Conservation (phyloP, 2,329 filamentous ascomycete genomes). For the Phialophora verrucosa region DNA sequence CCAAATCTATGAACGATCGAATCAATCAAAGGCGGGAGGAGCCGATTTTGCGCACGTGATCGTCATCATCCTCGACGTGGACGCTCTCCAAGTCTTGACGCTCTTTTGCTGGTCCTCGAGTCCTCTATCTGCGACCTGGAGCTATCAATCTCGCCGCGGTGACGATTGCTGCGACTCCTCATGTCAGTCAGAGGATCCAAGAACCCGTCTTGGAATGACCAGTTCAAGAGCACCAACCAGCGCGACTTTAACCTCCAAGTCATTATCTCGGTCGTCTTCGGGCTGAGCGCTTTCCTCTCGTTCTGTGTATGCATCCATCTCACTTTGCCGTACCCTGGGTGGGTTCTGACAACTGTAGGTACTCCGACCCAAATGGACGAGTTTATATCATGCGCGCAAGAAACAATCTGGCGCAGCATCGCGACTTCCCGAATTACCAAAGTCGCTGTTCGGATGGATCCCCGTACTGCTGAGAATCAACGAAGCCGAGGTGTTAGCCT, state of each 20-base stretch:
- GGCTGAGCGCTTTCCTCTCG: constrained; percentile 51
- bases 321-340: neutral
- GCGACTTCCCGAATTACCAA: constrained; percentile 76
- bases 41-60: neutral
- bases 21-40: neutral
- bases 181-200: constrained; percentile 31
- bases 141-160: neutral
- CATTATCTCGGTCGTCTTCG: constrained; percentile 51
- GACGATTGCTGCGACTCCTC: constrained; percentile 2
- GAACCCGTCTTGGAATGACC: constrained; percentile 37
- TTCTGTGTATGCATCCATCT: constrained; percentile 50
- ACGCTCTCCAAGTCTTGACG: neutral
- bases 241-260: constrained; percentile 52
- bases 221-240: constrained; percentile 39
- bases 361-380: constrained; percentile 87
- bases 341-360: constrained; percentile 58
- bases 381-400: constrained; percentile 87
- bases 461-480: constrained; percentile 80
- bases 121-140: neutral
- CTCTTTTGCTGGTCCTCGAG: neutral
- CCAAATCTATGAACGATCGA: constrained; percentile 6
- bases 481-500: constrained; percentile 86
- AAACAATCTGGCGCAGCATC: constrained; percentile 70
- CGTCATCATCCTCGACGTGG: neutral
- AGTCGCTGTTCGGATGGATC: constrained; percentile 92